A percentile compares a stretch with the other conserved stretches of the same genome.
phyloP scores from a whole-genome alignment of 2,329 filamentous ascomycete species.

The Cyphellophora attinorum region DNA sequence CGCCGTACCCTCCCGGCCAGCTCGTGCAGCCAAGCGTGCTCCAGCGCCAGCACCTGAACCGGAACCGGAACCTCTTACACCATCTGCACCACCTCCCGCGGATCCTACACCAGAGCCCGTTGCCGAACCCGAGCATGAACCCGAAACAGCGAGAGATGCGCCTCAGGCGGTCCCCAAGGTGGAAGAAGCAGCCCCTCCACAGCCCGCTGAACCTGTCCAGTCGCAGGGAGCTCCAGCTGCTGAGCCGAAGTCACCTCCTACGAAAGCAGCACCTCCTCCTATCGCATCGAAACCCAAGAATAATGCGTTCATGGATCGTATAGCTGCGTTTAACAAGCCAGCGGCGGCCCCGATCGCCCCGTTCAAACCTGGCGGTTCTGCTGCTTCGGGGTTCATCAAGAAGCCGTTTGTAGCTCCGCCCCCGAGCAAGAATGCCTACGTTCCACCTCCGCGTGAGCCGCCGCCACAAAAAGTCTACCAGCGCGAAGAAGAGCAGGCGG shows the following conservation, averaged over 20 bases:
- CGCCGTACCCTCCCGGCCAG: conserved; percentile 75
- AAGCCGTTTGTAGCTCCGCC: conserved; percentile 95
- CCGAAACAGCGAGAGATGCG: background rate
- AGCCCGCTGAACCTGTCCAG: conserved; percentile 19
- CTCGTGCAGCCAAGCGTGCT: conserved; percentile 49
- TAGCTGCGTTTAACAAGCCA: conserved; percentile 92
- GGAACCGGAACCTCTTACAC: too few relatives aligned
- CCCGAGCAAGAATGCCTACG: conserved; percentile 81
- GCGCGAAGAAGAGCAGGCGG: conserved; percentile 72
- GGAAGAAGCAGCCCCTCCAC: conserved; percentile 19
- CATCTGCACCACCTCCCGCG: conserved; percentile 16
- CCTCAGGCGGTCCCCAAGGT: conserved; percentile 4
- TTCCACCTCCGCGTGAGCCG: conserved; percentile 63
- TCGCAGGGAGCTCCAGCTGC: conserved; percentile 15
- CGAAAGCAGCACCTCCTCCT: conserved; percentile 54
- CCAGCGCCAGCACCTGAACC: conserved; percentile 53
- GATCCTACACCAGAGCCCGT: conserved; percentile 15
- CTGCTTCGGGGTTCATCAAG: conserved; percentile 68
- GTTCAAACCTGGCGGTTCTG: conserved; percentile 64
- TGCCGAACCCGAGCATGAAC: conserved; percentile 5
- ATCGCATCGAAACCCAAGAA: conserved; percentile 62
- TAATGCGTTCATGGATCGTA: conserved; percentile 85
- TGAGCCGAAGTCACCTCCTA: conserved; percentile 16
- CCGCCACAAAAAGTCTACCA: conserved; percentile 69
- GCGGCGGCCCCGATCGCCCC: conserved; percentile 79